Base-by-base conservation (phyloP, 148 eudicot species). In the Camellia lanceoleosa region DNA sequence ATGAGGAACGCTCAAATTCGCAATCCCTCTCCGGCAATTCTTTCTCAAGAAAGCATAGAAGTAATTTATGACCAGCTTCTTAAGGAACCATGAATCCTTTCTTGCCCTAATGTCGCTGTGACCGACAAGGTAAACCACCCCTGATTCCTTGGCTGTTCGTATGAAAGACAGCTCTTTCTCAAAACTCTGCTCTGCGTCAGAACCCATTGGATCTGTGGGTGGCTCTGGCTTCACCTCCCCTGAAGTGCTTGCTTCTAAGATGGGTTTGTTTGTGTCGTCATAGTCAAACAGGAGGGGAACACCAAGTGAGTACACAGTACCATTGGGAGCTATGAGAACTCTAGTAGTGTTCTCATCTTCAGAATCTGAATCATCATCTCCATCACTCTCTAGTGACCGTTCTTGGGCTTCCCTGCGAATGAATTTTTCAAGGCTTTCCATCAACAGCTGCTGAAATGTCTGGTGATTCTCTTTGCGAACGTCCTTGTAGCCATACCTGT, bases 401-500 rank as follows among this genome's bases (percentile, higher is more conserved):
- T 93, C 98, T 78, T 93, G 95, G 68, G 98, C 98, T 88, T 93
- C 98, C 75, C 94, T 82, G 69, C 89, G 91, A 71, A 93, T 92
- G 84, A 89, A 96, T 82, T 94, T 96, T 87, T 96, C 99, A 69
- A 96, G 90, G 75, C 98, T 93, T 78, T 90, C 98, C 64, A 93
- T 90, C 79, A 93, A 88, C 61, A 93, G 72, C 83, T 93, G 92
- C 83, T 93, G 95, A 79, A 94, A 96, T 16, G 85, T 79, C 80
- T 89, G 93, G 79, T 90, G 97, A 84, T 83, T 91, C 89, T 96
- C 99, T 85, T 94, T 96, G 75, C 92, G 98, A 18, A 87, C 89
- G 80, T 96, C 99, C 86, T 96, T 96, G 89, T 96, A 96, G 73
- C 99, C 99, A 74, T 94, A 96, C 88, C 99, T 96, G 95, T 81